Conservation (phyloP, 768 basidiomycete genomes). For the Paxillus rubicundulus region DNA sequence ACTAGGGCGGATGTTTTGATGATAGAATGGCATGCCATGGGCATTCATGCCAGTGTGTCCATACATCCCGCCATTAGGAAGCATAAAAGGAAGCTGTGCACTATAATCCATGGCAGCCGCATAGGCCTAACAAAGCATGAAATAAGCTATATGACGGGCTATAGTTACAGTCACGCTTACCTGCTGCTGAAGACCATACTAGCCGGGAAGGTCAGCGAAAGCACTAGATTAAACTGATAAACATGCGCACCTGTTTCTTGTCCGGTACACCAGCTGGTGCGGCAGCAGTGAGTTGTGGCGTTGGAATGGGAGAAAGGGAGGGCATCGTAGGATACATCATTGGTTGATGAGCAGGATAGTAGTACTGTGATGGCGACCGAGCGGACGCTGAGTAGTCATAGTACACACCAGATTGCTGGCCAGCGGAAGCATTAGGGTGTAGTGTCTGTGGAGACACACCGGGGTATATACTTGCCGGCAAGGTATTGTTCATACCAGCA, state of each 20-base stretch:
- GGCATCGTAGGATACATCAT: constrained; percentile 56
- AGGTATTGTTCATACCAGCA: constrained; percentile 42
- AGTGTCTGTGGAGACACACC: constrained; percentile 40
- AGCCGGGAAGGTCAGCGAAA: constrained; percentile 10
- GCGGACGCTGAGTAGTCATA: constrained; percentile 54
- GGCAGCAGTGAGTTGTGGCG: constrained; percentile 44
- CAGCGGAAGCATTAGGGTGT: constrained; percentile 41
- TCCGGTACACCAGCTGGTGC: constrained; percentile 42
- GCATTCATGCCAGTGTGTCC: constrained; percentile 35
- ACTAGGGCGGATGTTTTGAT: constrained; percentile 40
- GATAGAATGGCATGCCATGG: constrained; percentile 35
- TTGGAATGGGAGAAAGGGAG: constrained; percentile 52
- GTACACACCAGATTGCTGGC: constrained; percentile 53
- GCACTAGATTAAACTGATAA: constrained; percentile 3
- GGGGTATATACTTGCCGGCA: constrained; percentile 50
- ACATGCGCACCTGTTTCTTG: constrained; percentile 57
- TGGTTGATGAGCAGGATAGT: constrained; percentile 54
- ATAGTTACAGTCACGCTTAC: constrained; percentile 25
- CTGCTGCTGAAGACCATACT: constrained; percentile 50
- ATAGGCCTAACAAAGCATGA: constrained; percentile 36
- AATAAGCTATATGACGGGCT: background rate
- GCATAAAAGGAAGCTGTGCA: constrained; percentile 43
- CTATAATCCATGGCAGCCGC: constrained; percentile 47
- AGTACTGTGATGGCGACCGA: constrained; percentile 58
- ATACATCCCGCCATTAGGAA: constrained; percentile 45